Evolutionary conservation across 441 rosid genomes (phyloP).

Genomic region (Adansonia grandidieri): DNA sequence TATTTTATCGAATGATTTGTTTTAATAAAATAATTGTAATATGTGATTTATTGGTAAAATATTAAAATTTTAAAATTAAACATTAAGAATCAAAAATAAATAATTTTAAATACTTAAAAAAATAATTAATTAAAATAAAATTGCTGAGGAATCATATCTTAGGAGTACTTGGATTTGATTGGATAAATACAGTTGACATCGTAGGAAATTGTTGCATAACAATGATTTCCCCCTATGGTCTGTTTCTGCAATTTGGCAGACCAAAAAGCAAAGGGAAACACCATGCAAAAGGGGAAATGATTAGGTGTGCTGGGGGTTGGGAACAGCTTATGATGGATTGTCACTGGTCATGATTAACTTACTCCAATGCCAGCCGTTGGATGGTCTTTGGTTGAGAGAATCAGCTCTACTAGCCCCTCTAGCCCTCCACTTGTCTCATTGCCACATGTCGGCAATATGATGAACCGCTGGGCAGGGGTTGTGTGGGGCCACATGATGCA

Average conservation of each 20-base stretch:
- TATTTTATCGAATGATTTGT: no score
- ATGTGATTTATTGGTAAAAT: no score
- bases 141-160: neutral
- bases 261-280: conserved; percentile 43
- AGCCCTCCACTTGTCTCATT: conserved; percentile 31
- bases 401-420: conserved; percentile 28
- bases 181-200: neutral
- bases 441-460: conserved; percentile 44
- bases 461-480: conserved; percentile 25
- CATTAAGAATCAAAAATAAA: no score
- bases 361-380: conserved; percentile 36
- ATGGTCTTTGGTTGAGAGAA: conserved; percentile 21
- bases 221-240: conserved; percentile 16
- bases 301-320: conserved; percentile 30
- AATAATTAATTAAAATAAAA: neutral
- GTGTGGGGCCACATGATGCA: conserved; percentile 26
- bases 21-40: no score
- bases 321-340: conserved; percentile 32
- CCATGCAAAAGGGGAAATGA: conserved; percentile 41
- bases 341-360: conserved; percentile 40
- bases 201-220: conserved; percentile 1
- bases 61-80: no score
- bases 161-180: neutral
- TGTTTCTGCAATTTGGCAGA: conserved; percentile 35
- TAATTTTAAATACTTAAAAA: no score